Conservation (phyloP, 2,329 filamentous ascomycete genomes). For the Monosporascus ibericus region DNA sequence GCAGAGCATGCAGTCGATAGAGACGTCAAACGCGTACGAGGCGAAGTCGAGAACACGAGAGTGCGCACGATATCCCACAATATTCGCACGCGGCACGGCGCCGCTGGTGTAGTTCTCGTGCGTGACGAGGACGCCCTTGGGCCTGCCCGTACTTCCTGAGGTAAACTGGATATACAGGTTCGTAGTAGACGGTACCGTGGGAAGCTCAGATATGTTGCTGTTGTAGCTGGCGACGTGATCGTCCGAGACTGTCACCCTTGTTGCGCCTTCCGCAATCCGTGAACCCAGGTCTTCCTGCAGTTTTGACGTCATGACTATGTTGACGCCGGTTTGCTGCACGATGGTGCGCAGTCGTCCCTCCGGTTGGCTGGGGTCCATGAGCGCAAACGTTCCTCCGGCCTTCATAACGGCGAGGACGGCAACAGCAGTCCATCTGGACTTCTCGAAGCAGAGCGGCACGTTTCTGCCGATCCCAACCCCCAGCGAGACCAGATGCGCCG, state of each 20-base stretch:
- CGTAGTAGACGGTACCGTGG: constrained; percentile 32
- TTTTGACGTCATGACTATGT: constrained; percentile 34
- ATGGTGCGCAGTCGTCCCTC: constrained; percentile 38
- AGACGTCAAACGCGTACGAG: constrained; percentile 50
- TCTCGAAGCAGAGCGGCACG: constrained; percentile 46
- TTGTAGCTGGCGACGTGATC: constrained; percentile 16
- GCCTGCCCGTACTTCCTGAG: constrained; percentile 57
- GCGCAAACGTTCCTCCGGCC: constrained; percentile 39
- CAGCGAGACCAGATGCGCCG: constrained; percentile 29
- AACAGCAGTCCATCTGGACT: constrained; percentile 40
- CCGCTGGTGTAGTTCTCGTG: constrained; percentile 42
- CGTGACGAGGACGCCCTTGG: constrained; percentile 54
- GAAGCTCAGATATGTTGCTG: constrained; percentile 6
- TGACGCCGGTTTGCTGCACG: constrained; percentile 35
- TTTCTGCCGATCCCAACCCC: constrained; percentile 33
- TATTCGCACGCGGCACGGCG: constrained; percentile 34
- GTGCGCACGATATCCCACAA: constrained; percentile 34
- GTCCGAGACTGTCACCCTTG: constrained; percentile 26
- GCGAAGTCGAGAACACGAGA: constrained; percentile 43
- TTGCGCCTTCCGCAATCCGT: constrained; percentile 29
- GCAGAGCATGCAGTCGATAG: constrained; percentile 48
- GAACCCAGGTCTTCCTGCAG: constrained; percentile 31
- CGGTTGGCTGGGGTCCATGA: constrained; percentile 42
- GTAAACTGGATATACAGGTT: constrained; percentile 57
- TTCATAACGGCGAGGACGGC: constrained; percentile 43